phyloP scores from a whole-genome alignment of 345 rosid genomes.

The Aegle marmelos region DNA sequence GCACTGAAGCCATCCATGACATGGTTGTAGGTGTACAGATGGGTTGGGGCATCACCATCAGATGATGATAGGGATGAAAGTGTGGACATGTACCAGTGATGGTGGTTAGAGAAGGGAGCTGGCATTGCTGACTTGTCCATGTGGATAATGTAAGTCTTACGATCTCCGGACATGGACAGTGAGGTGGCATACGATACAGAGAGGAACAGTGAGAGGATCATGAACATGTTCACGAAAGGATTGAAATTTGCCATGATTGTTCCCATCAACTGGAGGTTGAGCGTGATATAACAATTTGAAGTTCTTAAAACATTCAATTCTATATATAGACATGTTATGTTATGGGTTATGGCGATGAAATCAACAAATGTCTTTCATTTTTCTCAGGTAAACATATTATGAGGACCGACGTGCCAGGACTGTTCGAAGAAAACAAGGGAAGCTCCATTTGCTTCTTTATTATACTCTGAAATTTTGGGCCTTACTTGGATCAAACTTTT shows the following conservation, averaged over 20 bases:
- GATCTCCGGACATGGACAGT: background rate
- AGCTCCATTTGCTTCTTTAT: background rate
- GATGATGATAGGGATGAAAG: slow-evolving; percentile 37
- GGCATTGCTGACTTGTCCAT: slow-evolving; percentile 46
- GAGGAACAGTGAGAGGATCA: slow-evolving; percentile 18
- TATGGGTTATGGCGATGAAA: background rate
- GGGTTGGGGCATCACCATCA: slow-evolving; percentile 23
- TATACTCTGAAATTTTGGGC: background rate
- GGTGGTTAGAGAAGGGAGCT: slow-evolving; percentile 26
- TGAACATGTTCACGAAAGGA: background rate
- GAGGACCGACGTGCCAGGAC: background rate
- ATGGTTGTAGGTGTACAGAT: slow-evolving; percentile 47
- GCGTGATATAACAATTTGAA: background rate
- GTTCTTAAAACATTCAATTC: background rate
- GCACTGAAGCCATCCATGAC: slow-evolving; percentile 51
- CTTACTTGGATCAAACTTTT: background rate
- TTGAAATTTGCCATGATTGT: slow-evolving; percentile 8
- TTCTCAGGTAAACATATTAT: no score
- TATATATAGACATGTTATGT: slow-evolving; percentile 4
- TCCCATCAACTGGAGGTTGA: background rate
- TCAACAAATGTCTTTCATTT: background rate
- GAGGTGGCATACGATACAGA: slow-evolving; percentile 12
- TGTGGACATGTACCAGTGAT: slow-evolving; percentile 46
- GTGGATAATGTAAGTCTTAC: slow-evolving; percentile 38
- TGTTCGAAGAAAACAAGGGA: background rate